Evolutionary conservation across 1,139 yeast genomes (phyloP).

Genomic region (Candida sp.): DNA sequence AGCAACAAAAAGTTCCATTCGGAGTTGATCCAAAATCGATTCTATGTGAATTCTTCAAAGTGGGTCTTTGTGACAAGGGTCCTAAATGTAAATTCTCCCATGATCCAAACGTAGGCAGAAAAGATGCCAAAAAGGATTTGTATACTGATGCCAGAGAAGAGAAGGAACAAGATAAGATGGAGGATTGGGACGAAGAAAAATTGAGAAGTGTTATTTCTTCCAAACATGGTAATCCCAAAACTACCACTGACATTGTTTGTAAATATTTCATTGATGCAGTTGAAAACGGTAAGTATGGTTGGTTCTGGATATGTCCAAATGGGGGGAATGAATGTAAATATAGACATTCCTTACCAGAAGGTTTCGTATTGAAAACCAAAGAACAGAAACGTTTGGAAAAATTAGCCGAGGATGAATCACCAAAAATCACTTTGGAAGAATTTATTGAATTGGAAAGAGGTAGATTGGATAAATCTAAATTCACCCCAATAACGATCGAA

Average conservation of each 20-base stretch:
- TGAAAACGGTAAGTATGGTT: conserved; percentile 95
- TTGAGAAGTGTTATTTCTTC: conserved; percentile 81
- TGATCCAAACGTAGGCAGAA: conserved; percentile 82
- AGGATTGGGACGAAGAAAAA: conserved; percentile 95
- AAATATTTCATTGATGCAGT: conserved; percentile 95
- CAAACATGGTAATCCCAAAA: conserved; percentile 91
- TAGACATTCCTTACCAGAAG: conserved; percentile 96
- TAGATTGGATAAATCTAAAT: conserved; percentile 68
- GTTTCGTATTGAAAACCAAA: conserved; percentile 93
- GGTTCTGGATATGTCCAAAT: conserved; percentile 99
- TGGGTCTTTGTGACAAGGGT: conserved; percentile 89
- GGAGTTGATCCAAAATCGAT: conserved; percentile 98
- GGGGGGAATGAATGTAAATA: conserved; percentile 94
- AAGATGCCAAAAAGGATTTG: conserved; percentile 85
- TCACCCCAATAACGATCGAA: conserved; percentile 87
- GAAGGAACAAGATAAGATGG: conserved; percentile 88
- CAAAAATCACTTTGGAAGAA: conserved; percentile 92
- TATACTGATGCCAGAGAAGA: conserved; percentile 83
- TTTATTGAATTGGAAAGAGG: conserved; percentile 93
- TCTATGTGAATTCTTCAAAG: conserved; percentile 85
- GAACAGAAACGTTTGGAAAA: conserved; percentile 91
- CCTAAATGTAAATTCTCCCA: conserved; percentile 92
- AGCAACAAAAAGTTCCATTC: conserved; percentile 85
- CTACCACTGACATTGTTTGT: conserved; percentile 95
- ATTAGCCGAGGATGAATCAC: conserved; percentile 80